Base-by-base conservation (phyloP, 2,329 filamentous ascomycete genomes). In the Microdochium nivale region DNA sequence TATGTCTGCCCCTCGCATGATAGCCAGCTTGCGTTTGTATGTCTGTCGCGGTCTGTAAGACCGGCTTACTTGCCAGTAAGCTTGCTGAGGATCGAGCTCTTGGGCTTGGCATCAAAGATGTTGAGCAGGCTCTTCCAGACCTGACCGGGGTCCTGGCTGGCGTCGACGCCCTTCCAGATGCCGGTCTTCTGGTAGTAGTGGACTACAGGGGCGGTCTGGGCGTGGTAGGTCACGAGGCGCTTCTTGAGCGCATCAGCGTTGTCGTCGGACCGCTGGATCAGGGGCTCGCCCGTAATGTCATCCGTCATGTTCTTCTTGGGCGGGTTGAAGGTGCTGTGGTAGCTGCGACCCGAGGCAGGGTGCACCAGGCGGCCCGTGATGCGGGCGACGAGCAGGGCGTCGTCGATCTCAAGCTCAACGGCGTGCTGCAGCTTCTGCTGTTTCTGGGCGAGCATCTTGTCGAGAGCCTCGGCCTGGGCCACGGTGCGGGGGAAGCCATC, bases 271-370 rank as follows among this genome's bases (percentile, higher is more conserved):
- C 94, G 86, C 79, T 97, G 94, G 65, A 97, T 87, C 60, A 99
- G 79, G 48, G 92, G 91, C 80, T 99, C 94, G 70, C 94, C 94
- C 21, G 94, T 97, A 60, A 96, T 73, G 71, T 99, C 94, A 72
- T 99, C 94, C 69, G 84, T 95, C 94, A 97, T 97, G 59, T 81
- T 65, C 63, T 83, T 75, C 83, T 96, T 96, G 64, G 94, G 94
- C 49, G 94, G 94, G 83, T 96, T 97, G 85, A 99, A 99, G 71
- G 94, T 87, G 74, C 87, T 94, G 84, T 99, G 94, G 79, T 99
- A 99, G 61, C 88, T 90, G 66, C 94, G 90, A 59, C 94, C 94
- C 52, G 91, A 96, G 50, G 92, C 92, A 53, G 92, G 92, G 80
- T 99, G 94, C 62, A 99, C 79, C 56, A 99, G 80, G 65, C 94